Base-by-base conservation (phyloP, 2,329 filamentous ascomycete genomes). In the Huntiella omanensis region DNA sequence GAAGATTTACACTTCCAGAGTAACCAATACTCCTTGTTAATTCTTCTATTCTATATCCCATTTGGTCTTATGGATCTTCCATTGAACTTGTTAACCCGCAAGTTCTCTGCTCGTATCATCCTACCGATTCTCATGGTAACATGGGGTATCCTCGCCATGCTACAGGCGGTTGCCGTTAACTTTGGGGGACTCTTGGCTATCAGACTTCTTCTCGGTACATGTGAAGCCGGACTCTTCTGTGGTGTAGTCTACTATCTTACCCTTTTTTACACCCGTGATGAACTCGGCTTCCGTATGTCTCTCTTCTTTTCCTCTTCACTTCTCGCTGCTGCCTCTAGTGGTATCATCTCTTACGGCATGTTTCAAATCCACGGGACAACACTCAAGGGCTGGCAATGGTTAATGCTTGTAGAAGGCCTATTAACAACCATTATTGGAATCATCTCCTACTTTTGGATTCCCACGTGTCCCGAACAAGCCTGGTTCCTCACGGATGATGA, bases 361-460 rank as follows among this genome's bases (percentile, higher is more conserved):
- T 75, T 73, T 0, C 66, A 72, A 8, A 61, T 66, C 1, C 60
- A 60, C 3, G 76, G 73, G 1, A 60, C 78, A 3, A 58, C 64
- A 1, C 45, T 47, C 2, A 67, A 69, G 2, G 77, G 77, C 3
- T 84, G 78, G 78, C 64, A 75, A 4, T 78, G 71, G 71, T 67
- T 83, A 17, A 83, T 83, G 58, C 73, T 83, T 40, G 70, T 78
- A 10, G 75, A 83, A 53, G 79, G 79, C 6, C 62, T 65, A 4
- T 61, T 61, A 17, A 64, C 62, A 2, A 56, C 62, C 3, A 12
- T 54, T 5, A 55, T 62, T 4, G 62, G 60, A 1, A 39, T 62
- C 6, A 54, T 51, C 42, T 57, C 58, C 5, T 53, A 61, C 32
- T 34, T 58, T 17, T 56, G 62, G 35, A 54, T 64, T 1, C 62